Evolutionary conservation across 1,139 yeast species (phyloP).

Genomic region (Arxiozyma heterogenica): DNA sequence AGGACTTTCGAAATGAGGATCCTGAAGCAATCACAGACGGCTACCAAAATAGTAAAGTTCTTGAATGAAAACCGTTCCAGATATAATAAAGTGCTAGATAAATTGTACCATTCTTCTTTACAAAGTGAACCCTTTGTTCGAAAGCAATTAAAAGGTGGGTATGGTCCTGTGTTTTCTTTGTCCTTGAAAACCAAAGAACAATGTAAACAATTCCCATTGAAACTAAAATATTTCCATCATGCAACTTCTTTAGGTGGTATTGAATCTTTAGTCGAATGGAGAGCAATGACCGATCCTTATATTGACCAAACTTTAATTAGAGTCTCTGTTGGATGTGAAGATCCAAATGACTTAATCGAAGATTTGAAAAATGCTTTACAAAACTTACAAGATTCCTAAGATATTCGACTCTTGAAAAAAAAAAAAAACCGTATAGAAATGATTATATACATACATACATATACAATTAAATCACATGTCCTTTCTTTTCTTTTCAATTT

Average conservation of each 20-base stretch:
- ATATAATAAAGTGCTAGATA: constrained; percentile 37
- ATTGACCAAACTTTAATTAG: constrained; percentile 53
- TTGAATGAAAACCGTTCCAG: constrained; percentile 43
- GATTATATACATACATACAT: too few species aligned
- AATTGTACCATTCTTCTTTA: constrained; percentile 62
- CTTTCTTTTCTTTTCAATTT: too few species aligned
- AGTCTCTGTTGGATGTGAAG: constrained; percentile 72
- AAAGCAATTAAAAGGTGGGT: constrained; percentile 56
- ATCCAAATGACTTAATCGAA: constrained; percentile 57
- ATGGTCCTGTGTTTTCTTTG: constrained; percentile 68
- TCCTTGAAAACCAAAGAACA: constrained; percentile 41
- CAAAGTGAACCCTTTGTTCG: constrained; percentile 58
- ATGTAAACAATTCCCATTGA: constrained; percentile 60
- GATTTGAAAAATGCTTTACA: constrained; percentile 47
- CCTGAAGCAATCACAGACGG: constrained; percentile 53
- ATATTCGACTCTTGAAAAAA: too few species aligned
- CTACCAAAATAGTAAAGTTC: constrained; percentile 50
- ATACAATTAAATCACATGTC: too few species aligned
- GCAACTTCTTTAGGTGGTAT: constrained; percentile 95
- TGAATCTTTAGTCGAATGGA: constrained; percentile 86
- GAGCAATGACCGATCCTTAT: constrained; percentile 59
- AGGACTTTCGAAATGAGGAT: constrained; percentile 72
- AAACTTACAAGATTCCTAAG: too few species aligned
- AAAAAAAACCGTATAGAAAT: too few species aligned
- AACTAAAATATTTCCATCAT: constrained; percentile 65